Conservation (phyloP, 2,329 filamentous ascomycete genomes). For the Colletotrichum tamarilloi region DNA sequence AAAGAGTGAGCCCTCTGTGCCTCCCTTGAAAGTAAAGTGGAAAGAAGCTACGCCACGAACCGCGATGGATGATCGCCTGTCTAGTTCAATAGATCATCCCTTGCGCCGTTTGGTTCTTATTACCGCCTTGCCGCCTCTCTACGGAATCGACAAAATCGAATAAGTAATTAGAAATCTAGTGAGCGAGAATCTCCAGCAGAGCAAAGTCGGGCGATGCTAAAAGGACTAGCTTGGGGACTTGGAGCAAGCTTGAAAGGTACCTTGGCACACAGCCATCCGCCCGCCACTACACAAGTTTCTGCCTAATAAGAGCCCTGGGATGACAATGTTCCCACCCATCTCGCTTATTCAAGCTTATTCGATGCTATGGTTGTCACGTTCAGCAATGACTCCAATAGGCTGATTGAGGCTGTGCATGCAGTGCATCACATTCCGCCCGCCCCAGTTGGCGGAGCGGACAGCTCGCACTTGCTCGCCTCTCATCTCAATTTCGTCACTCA, state of each 20-base stretch:
- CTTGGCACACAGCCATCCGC: not conserved
- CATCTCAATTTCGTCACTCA: too few species aligned
- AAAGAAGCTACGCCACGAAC: not conserved
- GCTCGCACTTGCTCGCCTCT: not conserved
- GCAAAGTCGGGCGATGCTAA: not conserved
- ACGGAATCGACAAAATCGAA: not conserved
- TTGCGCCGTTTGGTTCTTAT: not conserved
- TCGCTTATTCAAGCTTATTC: slow-evolving; percentile 21
- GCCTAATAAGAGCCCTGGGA: not conserved
- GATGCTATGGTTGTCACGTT: not conserved
- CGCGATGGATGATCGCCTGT: not conserved
- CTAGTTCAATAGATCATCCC: not conserved
- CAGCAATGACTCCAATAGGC: not conserved
- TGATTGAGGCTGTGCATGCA: not conserved
- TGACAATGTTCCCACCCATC: not conserved
- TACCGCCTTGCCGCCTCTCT: not conserved
- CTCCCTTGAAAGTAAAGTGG: not conserved
- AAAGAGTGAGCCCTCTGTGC: not conserved
- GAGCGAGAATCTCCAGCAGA: not conserved
- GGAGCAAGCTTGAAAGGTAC: not conserved
- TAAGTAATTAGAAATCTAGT: not conserved
- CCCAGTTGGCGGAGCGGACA: not conserved
- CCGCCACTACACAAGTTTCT: not conserved
- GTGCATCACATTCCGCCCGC: not conserved
- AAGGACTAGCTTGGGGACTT: not conserved